Evolutionary conservation across 495 filamentous ascomycete genomes (phyloP).

Genomic region (Mytilinidion resinicola): DNA sequence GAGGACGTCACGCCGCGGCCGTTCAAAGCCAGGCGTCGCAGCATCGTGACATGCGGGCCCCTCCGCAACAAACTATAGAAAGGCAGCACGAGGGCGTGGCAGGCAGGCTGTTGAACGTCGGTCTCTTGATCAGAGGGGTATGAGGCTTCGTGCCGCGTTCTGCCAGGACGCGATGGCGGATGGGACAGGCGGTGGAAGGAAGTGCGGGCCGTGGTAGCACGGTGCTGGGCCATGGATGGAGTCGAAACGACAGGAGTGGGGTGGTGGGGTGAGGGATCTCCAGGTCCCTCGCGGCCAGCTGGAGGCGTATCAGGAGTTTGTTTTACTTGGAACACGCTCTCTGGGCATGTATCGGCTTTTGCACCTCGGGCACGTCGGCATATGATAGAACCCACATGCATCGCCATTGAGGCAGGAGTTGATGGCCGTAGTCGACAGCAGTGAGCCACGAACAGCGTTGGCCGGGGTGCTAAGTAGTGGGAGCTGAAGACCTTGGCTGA

Average conservation of each 20-base stretch:
- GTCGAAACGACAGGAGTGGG: background rate
- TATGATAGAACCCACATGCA: too few species aligned
- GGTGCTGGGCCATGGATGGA: background rate
- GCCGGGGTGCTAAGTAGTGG: too few species aligned
- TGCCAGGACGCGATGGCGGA: background rate
- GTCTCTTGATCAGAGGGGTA: slow-evolving; percentile 3
- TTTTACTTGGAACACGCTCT: too few species aligned
- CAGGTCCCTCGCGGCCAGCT: too few species aligned
- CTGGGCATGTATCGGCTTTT: too few species aligned
- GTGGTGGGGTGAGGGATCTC: background rate
- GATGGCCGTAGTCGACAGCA: too few species aligned
- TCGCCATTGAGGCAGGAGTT: too few species aligned
- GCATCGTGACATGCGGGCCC: background rate
- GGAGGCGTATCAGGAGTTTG: too few species aligned
- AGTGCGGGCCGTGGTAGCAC: background rate
- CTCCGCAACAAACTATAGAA: background rate
- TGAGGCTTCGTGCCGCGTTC: background rate
- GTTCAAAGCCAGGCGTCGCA: slow-evolving; percentile 7
- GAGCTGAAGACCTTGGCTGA: too few species aligned
- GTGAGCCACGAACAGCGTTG: too few species aligned
- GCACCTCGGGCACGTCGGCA: too few species aligned
- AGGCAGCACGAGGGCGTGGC: background rate
- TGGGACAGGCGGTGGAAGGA: background rate
- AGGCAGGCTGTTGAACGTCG: slow-evolving; percentile 7
- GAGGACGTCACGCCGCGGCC: slow-evolving; percentile 22